Evolutionary conservation across 139 green algal genomes (phyloP).

Genomic region (Asterochloris erici): DNA sequence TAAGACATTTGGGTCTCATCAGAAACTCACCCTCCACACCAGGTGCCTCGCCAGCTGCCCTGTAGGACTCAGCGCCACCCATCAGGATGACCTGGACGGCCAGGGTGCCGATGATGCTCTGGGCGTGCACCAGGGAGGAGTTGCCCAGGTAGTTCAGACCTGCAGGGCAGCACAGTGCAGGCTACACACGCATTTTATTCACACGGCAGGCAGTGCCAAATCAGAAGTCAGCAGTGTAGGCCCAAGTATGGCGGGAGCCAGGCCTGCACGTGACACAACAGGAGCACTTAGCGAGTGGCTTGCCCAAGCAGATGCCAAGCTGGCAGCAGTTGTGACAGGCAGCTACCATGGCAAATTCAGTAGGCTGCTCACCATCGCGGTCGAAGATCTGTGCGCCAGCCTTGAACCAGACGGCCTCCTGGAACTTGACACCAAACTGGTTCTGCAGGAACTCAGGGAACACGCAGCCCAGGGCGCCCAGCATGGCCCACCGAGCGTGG

Average conservation of each 20-base stretch:
- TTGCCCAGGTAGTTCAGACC: conserved; percentile 57
- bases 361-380: conserved; percentile 39
- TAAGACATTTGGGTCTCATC: conserved; percentile 30
- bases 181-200: background rate
- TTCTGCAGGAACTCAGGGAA: conserved; percentile 25
- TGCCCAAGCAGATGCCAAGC: too few relatives aligned
- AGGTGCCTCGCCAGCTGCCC: conserved; percentile 54
- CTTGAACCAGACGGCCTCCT: conserved; percentile 92
- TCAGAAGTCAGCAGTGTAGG: too few relatives aligned
- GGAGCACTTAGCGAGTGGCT: too few relatives aligned
- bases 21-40: conserved; percentile 20
- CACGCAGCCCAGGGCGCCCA: conserved; percentile 68
- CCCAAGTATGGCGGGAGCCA: too few relatives aligned
- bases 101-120: conserved; percentile 89
- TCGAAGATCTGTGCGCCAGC: conserved; percentile 80
- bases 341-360: too few relatives aligned
- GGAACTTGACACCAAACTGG: conserved; percentile 28
- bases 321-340: too few relatives aligned
- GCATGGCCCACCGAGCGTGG: conserved; percentile 92
- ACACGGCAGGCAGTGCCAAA: too few relatives aligned
- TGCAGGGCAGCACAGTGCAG: background rate
- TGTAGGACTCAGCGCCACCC: conserved; percentile 79
- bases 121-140: conserved; percentile 83
- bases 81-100: conserved; percentile 76
- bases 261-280: too few relatives aligned